These are phyloP conservation scores for Oryza coarctata DNA, from an alignment of 176 grass and related monocot genomes.

Conservation along the genomic window DNA sequence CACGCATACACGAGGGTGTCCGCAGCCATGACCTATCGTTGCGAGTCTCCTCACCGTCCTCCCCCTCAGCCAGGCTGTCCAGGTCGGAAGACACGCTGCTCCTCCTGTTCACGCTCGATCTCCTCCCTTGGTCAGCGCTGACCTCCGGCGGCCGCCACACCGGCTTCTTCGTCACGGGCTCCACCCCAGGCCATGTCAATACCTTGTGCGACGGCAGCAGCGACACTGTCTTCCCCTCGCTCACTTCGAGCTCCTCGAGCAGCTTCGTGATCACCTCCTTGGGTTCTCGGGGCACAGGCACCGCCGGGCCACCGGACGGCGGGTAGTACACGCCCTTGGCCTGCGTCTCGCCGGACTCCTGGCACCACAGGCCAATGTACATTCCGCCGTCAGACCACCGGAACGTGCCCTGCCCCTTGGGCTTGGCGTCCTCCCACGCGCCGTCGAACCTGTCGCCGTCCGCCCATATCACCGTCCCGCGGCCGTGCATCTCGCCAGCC, in stretches of 20 bases:
- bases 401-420: slow-evolving; percentile 47
- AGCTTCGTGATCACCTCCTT: slow-evolving; percentile 46
- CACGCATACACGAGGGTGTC: background rate
- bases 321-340: slow-evolving; percentile 17
- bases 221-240: slow-evolving; percentile 60
- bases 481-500: slow-evolving; percentile 54
- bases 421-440: slow-evolving; percentile 50
- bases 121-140: slow-evolving; percentile 20
- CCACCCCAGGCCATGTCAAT: slow-evolving; percentile 64
- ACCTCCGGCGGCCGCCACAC: slow-evolving; percentile 53
- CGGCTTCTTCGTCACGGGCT: slow-evolving; percentile 53
- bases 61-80: slow-evolving; percentile 12
- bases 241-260: slow-evolving; percentile 47
- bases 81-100: slow-evolving; percentile 50
- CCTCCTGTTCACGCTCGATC: slow-evolving; percentile 34
- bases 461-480: slow-evolving; percentile 50
- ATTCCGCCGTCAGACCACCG: slow-evolving; percentile 42
- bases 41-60: slow-evolving; percentile 9
- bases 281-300: slow-evolving; percentile 58
- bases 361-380: slow-evolving; percentile 44
- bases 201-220: slow-evolving; percentile 84
- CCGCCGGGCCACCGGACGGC: slow-evolving; percentile 33
- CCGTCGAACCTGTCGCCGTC: slow-evolving; percentile 57
- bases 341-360: slow-evolving; percentile 11
- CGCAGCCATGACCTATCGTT: background rate